Conservation (phyloP, 2,329 filamentous ascomycete genomes). For the Colletotrichum karsti region DNA sequence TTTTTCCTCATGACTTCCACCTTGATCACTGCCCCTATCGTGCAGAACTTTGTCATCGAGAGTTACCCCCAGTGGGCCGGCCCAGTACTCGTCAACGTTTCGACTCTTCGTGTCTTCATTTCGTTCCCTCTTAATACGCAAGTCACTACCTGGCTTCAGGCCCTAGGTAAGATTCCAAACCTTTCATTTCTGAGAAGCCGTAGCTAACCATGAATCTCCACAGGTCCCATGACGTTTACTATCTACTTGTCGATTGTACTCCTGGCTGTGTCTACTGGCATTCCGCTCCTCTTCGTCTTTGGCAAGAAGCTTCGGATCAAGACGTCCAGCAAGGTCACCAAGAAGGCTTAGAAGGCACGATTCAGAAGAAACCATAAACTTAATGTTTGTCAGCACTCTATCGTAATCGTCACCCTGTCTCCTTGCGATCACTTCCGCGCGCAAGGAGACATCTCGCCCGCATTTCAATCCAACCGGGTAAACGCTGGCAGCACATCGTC, state of each 20-base stretch:
- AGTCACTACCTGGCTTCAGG: not conserved
- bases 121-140: not conserved
- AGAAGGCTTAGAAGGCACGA: not conserved
- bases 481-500: too few relatives aligned
- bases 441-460: too few relatives aligned
- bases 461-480: too few relatives aligned
- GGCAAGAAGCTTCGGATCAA: not conserved
- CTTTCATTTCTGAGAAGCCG: rapidly evolving
- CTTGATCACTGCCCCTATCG: constrained; percentile 34
- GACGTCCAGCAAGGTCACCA: not conserved
- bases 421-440: too few relatives aligned
- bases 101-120: not conserved
- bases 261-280: not conserved
- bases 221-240: not conserved
- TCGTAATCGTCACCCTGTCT: too few relatives aligned
- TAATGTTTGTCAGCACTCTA: too few relatives aligned
- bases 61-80: constrained; percentile 35
- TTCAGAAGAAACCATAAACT: too few relatives aligned
- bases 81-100: not conserved
- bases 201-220: not conserved
- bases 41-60: constrained; percentile 41
- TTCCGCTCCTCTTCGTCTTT: not conserved
- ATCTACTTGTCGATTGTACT: not conserved
- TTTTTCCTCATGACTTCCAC: constrained; percentile 37
- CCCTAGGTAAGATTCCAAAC: not conserved